phyloP scores from a whole-genome alignment of 805 yeast genomes.

The Saccharomyces jurei region DNA sequence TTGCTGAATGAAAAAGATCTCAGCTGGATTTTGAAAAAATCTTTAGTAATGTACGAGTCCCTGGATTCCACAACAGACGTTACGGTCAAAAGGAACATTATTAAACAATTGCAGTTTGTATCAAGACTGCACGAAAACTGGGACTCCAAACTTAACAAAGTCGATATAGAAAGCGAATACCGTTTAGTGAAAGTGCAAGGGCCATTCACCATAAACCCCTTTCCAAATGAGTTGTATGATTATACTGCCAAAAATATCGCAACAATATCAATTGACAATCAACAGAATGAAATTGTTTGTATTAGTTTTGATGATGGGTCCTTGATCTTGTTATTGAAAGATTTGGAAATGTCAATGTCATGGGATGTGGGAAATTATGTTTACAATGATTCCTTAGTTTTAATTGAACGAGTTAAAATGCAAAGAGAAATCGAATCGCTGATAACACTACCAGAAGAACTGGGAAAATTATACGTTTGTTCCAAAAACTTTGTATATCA shows the following conservation, averaged over 20 bases:
- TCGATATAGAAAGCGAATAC: constrained; percentile 17
- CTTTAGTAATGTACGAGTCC: constrained; percentile 20
- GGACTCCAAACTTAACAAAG: neutral
- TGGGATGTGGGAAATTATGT: constrained; percentile 26
- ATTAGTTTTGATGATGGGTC: constrained; percentile 27
- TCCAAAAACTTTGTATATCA: constrained; percentile 1
- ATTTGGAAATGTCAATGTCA: constrained; percentile 31
- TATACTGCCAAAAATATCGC: constrained; percentile 35
- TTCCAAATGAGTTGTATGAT: constrained; percentile 44
- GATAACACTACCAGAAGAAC: neutral
- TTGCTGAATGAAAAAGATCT: constrained; percentile 21
- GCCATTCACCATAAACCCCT: constrained; percentile 47
- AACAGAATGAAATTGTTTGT: constrained; percentile 19
- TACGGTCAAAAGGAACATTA: constrained; percentile 17
- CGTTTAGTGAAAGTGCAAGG: constrained; percentile 36
- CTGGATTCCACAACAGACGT: constrained; percentile 9
- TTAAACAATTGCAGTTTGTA: constrained; percentile 33
- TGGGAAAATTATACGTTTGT: constrained; percentile 6
- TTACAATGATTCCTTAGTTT: constrained; percentile 20
- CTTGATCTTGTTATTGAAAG: constrained; percentile 26
- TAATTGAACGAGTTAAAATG: constrained; percentile 15
- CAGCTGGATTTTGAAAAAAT: constrained; percentile 22
- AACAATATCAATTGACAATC: constrained; percentile 18
- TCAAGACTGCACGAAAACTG: constrained; percentile 27
- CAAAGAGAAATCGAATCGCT: constrained; percentile 4